A percentile compares a stretch with the other conserved stretches of the same genome.
Conservation (phyloP, 2,329 filamentous ascomycete genomes). For the Diaporthe citriasiana region DNA sequence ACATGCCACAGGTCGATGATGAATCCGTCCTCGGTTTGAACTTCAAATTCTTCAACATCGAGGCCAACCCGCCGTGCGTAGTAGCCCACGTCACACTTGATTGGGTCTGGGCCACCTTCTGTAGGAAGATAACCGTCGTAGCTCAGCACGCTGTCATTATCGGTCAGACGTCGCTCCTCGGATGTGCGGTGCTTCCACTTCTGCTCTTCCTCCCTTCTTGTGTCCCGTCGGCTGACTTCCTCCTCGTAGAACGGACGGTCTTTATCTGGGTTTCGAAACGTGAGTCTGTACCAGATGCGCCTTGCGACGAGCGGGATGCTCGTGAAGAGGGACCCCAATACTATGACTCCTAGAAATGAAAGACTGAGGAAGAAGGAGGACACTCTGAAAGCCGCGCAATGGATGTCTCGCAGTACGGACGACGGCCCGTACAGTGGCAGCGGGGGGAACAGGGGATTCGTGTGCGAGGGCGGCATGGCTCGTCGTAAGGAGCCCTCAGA, state of each 20-base stretch:
- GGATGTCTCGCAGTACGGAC: conserved; percentile 72
- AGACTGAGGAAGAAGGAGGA: conserved; percentile 84
- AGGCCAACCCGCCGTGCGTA: conserved; percentile 91
- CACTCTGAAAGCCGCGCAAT: conserved; percentile 75
- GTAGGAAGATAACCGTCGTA: conserved; percentile 76
- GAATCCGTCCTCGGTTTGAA: conserved; percentile 95
- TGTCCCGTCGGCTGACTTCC: conserved; percentile 72
- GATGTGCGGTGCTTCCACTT: conserved; percentile 71
- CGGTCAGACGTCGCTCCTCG: conserved; percentile 54
- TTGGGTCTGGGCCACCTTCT: conserved; percentile 84
- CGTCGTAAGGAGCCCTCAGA: conserved; percentile 61
- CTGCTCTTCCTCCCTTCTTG: conserved; percentile 69
- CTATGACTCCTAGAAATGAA: conserved; percentile 81
- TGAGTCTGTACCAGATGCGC: conserved; percentile 66
- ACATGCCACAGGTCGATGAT: conserved; percentile 91
- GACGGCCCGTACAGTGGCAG: conserved; percentile 86
- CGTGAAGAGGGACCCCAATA: conserved; percentile 80
- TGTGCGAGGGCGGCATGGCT: conserved; percentile 74
- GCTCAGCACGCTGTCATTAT: conserved; percentile 56
- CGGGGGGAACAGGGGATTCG: conserved; percentile 87
- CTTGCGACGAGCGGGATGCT: conserved; percentile 68
- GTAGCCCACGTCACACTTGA: conserved; percentile 85
- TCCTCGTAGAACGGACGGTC: conserved; percentile 80
- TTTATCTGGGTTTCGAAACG: conserved; percentile 71
- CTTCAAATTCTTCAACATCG: conserved; percentile 84